Conservation (phyloP, 208 protist genomes). For the Trypanosoma platydactyli region DNA sequence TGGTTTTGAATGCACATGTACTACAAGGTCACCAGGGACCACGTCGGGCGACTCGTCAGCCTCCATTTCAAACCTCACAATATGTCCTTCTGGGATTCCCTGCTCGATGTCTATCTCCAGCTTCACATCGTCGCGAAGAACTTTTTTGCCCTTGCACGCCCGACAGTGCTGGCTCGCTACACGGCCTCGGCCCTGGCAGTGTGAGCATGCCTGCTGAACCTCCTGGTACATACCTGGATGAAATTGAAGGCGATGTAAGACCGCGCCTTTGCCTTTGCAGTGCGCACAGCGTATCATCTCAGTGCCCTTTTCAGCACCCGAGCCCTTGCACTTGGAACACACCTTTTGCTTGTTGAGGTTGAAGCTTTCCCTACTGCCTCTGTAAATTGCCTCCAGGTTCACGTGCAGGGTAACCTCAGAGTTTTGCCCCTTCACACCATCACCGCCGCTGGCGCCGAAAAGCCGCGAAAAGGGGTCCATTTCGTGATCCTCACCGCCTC, state of each 20-base stretch:
- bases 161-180: constrained; percentile 71
- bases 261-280: constrained; percentile 63
- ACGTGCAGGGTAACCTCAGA: constrained; percentile 74
- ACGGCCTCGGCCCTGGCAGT: constrained; percentile 85
- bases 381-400: constrained; percentile 93
- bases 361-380: constrained; percentile 73
- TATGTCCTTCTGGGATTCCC: constrained; percentile 67
- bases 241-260: constrained; percentile 73
- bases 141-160: constrained; percentile 71
- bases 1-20: constrained; percentile 49
- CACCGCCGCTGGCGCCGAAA: constrained; percentile 44
- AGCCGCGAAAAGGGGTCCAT: constrained; percentile 52
- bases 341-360: constrained; percentile 88
- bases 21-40: constrained; percentile 80
- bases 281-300: constrained; percentile 41
- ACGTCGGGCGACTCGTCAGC: constrained; percentile 71
- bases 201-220: constrained; percentile 72
- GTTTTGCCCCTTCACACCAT: constrained; percentile 75
- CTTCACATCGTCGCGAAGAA: constrained; percentile 38
- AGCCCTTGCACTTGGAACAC: constrained; percentile 70
- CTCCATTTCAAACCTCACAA: constrained; percentile 86
- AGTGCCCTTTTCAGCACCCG: constrained; percentile 34
- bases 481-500: constrained; percentile 25
- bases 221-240: constrained; percentile 75
- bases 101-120: constrained; percentile 75